These are phyloP conservation scores for Rutstroemia sp. DNA, from an alignment of 2,329 filamentous ascomycete species.

Conservation along the genomic window DNA sequence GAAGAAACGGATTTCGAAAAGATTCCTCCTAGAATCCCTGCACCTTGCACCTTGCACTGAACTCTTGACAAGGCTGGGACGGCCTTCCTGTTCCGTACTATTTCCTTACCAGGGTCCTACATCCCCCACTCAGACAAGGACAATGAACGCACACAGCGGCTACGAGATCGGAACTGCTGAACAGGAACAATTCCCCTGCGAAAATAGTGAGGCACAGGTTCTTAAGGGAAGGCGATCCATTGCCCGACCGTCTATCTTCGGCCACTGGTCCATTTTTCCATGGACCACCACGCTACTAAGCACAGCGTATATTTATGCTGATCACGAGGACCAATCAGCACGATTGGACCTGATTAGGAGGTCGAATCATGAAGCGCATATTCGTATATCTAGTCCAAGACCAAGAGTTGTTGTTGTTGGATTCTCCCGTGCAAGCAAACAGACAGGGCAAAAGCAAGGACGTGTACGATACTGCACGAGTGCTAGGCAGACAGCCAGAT, in stretches of 20 bases:
- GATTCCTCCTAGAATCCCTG: background rate
- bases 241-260: background rate
- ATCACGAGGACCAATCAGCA: background rate
- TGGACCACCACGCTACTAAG: background rate
- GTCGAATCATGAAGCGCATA: too few species aligned
- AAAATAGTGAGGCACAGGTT: background rate
- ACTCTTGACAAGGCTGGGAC: constrained; percentile 5
- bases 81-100: constrained; percentile 2
- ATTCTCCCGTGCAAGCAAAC: background rate
- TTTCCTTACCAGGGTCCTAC: background rate
- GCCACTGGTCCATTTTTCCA: background rate
- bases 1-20: background rate
- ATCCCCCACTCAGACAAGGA: background rate
- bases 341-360: too few species aligned
- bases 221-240: background rate
- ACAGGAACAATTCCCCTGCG: constrained; percentile 3
- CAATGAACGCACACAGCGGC: background rate
- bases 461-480: background rate
- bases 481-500: background rate
- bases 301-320: background rate
- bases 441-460: background rate
- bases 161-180: constrained; percentile 1
- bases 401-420: background rate
- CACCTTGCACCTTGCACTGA: background rate
- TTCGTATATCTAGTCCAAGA: background rate